phyloP scores from a whole-genome alignment of 2,329 filamentous ascomycete genomes.

The Aureobasidium subglaciale region DNA sequence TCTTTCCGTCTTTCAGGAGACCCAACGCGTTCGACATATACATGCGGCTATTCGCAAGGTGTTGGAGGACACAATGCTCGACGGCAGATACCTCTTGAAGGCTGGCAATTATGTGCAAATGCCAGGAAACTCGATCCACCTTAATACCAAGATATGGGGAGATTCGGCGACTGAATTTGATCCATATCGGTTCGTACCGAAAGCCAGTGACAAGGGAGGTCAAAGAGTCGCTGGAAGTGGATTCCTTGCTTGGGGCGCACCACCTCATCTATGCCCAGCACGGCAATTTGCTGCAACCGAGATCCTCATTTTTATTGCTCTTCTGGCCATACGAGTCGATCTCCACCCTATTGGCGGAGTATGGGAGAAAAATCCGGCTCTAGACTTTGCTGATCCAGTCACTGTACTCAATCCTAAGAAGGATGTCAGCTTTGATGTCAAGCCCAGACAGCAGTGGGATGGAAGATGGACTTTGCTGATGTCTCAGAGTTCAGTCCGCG shows the following conservation, averaged over 20 bases:
- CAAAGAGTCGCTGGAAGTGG: not conserved
- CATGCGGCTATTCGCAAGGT: conserved; percentile 28
- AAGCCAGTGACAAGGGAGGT: not conserved
- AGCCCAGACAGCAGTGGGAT: too few relatives aligned
- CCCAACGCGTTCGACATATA: conserved; percentile 26
- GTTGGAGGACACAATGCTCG: conserved; percentile 30
- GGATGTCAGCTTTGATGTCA: too few relatives aligned
- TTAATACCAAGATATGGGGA: conserved; percentile 28
- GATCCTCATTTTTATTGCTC: conserved; percentile 23
- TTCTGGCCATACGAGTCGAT: conserved; percentile 23
- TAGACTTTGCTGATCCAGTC: too few relatives aligned
- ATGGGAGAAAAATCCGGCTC: too few relatives aligned
- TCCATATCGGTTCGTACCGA: conserved; percentile 22
- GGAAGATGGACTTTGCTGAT: too few relatives aligned
- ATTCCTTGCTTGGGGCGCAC: conserved; percentile 18
- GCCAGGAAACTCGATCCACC: conserved; percentile 28
- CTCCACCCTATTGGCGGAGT: not conserved
- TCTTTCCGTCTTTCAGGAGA: conserved; percentile 33
- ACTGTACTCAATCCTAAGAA: too few relatives aligned
- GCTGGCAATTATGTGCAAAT: conserved; percentile 31
- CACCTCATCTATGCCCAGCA: conserved; percentile 26
- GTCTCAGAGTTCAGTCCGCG: too few relatives aligned
- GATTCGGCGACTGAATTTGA: conserved; percentile 19
- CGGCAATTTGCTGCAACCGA: conserved; percentile 25
- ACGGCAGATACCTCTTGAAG: conserved; percentile 29